Percentiles rank a stretch among this genome's conserved stretches.
Evolutionary conservation across 2,329 filamentous ascomycete species (phyloP).

Genomic region (Dactylellina haptotyla): DNA sequence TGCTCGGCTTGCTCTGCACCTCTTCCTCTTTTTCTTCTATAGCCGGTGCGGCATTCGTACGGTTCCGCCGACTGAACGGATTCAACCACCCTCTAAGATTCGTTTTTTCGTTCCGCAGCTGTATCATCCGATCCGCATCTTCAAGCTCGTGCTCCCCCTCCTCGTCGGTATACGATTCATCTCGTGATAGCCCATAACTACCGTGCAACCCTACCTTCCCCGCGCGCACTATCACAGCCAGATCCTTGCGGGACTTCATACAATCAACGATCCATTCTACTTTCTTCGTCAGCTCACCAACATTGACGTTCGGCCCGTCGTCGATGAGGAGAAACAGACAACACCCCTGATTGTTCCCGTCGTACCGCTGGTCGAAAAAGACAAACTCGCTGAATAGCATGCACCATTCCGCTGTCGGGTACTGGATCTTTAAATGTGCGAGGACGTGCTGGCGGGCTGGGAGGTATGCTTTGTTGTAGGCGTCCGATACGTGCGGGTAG

Average conservation of each 20-base stretch:
- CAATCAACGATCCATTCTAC: slow-evolving; percentile 9
- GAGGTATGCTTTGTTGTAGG: slow-evolving; percentile 3
- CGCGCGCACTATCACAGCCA: slow-evolving; percentile 20
- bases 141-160: too few species aligned
- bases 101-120: too few species aligned
- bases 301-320: too few species aligned
- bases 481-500: slow-evolving; percentile 8
- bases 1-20: background rate
- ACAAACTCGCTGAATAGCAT: slow-evolving; percentile 44
- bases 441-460: slow-evolving; percentile 1
- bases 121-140: too few species aligned
- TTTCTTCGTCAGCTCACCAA: slow-evolving; percentile 13
- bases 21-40: too few species aligned
- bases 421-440: background rate
- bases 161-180: too few species aligned
- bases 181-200: slow-evolving; percentile 14
- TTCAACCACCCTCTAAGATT: background rate
- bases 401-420: slow-evolving; percentile 13
- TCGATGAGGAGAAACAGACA: slow-evolving; percentile 37
- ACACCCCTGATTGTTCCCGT: background rate
- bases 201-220: slow-evolving; percentile 25
- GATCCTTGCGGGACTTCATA: too few species aligned
- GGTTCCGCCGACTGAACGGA: too few species aligned
- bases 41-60: too few species aligned
- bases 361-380: background rate